These are phyloP conservation scores for Hericium coralloides DNA, from an alignment of 768 basidiomycete species.

Conservation along the genomic window DNA sequence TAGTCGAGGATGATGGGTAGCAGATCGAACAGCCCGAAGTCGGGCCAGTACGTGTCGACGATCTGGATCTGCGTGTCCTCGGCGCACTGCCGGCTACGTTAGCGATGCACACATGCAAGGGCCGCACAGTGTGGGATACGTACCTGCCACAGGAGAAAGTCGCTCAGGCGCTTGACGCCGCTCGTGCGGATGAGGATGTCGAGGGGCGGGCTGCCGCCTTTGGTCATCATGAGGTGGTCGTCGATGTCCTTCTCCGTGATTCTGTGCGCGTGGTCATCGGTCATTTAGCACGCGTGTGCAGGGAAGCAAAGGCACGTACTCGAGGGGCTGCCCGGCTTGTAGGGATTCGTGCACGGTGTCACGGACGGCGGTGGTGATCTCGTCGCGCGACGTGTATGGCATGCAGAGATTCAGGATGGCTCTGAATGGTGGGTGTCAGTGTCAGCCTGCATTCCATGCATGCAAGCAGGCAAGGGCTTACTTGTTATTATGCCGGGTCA, in stretches of 20 bases:
- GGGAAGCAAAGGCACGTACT: constrained; percentile 1
- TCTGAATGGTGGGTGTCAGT: constrained; percentile 29
- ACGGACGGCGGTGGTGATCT: constrained; percentile 61
- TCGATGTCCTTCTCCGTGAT: constrained; percentile 67
- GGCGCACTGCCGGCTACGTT: constrained; percentile 43
- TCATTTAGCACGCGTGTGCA: neutral
- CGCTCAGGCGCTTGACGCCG: constrained; percentile 81
- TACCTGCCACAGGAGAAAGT: constrained; percentile 96
- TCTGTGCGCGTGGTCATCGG: constrained; percentile 19
- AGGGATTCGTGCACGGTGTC: constrained; percentile 28
- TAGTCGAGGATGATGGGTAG: constrained; percentile 83
- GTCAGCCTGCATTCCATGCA: neutral
- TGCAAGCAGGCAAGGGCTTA: constrained; percentile 23
- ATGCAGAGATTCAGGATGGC: constrained; percentile 88
- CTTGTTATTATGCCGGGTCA: constrained; percentile 71
- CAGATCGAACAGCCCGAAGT: constrained; percentile 82
- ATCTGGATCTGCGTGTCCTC: constrained; percentile 87
- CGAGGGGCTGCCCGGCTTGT: neutral
- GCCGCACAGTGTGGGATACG: constrained; percentile 14
- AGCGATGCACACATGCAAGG: neutral
- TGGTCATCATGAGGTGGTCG: constrained; percentile 54
- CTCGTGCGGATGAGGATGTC: constrained; percentile 90
- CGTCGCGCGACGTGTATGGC: constrained; percentile 87
- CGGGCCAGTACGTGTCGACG: constrained; percentile 81
- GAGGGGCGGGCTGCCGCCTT: constrained; percentile 64